Evolutionary conservation across 2,329 filamentous ascomycete species (phyloP), one percentile per base, ranked within the genome.

Genomic region (Phoma herbarum): DNA sequence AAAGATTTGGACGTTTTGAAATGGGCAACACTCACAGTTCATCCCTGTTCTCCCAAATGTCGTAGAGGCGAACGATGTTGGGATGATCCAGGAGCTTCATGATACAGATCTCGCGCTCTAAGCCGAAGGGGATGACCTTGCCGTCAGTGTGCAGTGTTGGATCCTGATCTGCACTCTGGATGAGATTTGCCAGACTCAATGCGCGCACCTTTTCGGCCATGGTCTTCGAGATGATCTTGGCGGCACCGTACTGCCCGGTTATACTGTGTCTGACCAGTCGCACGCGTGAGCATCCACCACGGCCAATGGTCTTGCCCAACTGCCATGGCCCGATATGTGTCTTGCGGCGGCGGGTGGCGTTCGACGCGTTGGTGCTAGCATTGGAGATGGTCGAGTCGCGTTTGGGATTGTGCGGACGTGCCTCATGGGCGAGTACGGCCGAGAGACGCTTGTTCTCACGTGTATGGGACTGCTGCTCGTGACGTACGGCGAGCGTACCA

Each of bases 31-130:
- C 91, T 81, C 83, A 97, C 91, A 99, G 89, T 77, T 99, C 93
- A 56, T 92, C 91, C 22, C 91, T 86, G 74, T 97, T 98, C 79
- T 99, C 95, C 94, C 94, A 99, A 28, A 99, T 94, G 78, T 99
- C 95, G 74, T 94, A 95, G 10, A 99, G 81, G 66, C 91, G 92
- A 77, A 97, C 93, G 69, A 98, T 94, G 75, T 98, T 95, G 6
- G 90, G 91, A 78, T 99, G 95, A 71, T 97, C 90, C 60, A 98
- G 91, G 57, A 98, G 85, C 79, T 97, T 98, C 85, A 99, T 92
- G 68, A 99, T 96, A 29, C 94, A 93, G 39, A 99, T 93, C 75
- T 99, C 95, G 53, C 95, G 86, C 78, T 98, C 94, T 61, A 99
- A 90, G 1, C 93, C 91, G 70, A 94, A 88, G 1, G 94, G 94